These are phyloP conservation scores for Aphanomyces euteiches DNA, from an alignment of 352 stramenopile species.

Conservation along the genomic window DNA sequence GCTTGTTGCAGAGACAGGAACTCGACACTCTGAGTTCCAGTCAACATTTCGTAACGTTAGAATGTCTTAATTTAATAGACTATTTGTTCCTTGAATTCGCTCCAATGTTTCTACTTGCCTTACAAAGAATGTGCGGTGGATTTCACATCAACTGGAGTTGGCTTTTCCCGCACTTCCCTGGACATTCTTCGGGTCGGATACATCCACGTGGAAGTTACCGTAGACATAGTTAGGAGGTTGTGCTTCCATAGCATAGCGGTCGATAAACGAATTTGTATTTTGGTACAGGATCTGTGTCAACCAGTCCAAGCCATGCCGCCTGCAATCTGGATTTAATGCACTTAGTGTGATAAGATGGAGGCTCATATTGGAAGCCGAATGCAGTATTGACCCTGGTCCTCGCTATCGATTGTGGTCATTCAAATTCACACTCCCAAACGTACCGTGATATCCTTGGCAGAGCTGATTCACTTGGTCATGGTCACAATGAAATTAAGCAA, in stretches of 20 bases:
- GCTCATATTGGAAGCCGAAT: neutral
- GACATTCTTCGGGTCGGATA: no score
- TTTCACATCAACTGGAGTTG: no score
- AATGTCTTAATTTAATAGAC: no score
- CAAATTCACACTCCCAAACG: neutral
- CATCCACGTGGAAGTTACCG: neutral
- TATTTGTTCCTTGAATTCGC: no score
- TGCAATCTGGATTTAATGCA: neutral
- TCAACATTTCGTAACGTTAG: no score
- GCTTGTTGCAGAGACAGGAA: no score
- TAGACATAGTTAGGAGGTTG: neutral
- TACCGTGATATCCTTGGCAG: neutral
- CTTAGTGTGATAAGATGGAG: neutral
- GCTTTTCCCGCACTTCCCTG: no score
- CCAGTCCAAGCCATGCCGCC: conserved; percentile 14
- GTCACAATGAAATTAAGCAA: neutral
- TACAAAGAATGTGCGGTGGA: no score
- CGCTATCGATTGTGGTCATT: neutral
- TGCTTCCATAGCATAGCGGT: neutral
- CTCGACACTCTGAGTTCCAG: no score
- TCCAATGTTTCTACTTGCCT: no score
- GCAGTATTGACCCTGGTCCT: neutral
- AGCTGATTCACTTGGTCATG: neutral
- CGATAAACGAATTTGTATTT: conserved; percentile 5
- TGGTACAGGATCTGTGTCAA: conserved; percentile 5